phyloP scores from a whole-genome alignment of 1,139 yeast genomes.

The Meyerozyma athensensis region DNA sequence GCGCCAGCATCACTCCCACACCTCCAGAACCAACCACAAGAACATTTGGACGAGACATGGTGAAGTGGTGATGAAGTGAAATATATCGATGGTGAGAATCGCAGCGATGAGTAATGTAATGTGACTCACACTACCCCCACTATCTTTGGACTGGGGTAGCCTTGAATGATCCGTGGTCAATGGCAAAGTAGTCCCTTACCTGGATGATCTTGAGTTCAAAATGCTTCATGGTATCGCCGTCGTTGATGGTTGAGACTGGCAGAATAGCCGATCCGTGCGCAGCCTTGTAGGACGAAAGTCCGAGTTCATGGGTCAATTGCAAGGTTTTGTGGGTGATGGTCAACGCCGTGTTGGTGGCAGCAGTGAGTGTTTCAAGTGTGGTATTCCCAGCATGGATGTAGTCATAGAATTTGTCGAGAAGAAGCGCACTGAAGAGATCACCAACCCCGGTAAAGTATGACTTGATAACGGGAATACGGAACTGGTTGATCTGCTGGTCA shows the following conservation, averaged over 20 bases:
- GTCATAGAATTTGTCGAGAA: slow-evolving; percentile 53
- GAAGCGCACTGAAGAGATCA: slow-evolving; percentile 77
- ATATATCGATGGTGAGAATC: background rate
- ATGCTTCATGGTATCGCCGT: slow-evolving; percentile 33
- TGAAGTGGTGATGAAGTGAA: too few relatives aligned
- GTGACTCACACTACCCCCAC: slow-evolving; percentile 2
- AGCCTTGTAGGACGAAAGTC: slow-evolving; percentile 9
- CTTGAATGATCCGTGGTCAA: background rate
- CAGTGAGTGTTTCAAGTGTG: slow-evolving; percentile 3
- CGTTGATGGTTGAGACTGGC: slow-evolving; percentile 25
- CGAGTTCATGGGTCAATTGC: slow-evolving; percentile 10
- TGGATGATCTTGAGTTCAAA: slow-evolving; percentile 40
- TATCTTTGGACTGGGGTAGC: background rate
- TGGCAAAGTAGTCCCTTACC: slow-evolving; percentile 23
- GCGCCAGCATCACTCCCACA: slow-evolving; percentile 21
- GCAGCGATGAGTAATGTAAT: too few relatives aligned
- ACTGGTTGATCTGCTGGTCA: slow-evolving; percentile 17
- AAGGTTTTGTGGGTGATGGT: slow-evolving; percentile 12
- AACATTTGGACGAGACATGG: slow-evolving; percentile 23
- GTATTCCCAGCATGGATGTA: background rate
- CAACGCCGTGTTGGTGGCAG: slow-evolving; percentile 12
- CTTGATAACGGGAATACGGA: slow-evolving; percentile 51
- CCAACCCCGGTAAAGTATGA: slow-evolving; percentile 92
- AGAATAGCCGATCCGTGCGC: slow-evolving; percentile 5
- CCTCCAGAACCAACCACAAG: slow-evolving; percentile 42